A percentile compares a stretch with the other conserved stretches of the same genome.
Conservation (phyloP, 305 asterid species). For the Petunia hybrid region DNA sequence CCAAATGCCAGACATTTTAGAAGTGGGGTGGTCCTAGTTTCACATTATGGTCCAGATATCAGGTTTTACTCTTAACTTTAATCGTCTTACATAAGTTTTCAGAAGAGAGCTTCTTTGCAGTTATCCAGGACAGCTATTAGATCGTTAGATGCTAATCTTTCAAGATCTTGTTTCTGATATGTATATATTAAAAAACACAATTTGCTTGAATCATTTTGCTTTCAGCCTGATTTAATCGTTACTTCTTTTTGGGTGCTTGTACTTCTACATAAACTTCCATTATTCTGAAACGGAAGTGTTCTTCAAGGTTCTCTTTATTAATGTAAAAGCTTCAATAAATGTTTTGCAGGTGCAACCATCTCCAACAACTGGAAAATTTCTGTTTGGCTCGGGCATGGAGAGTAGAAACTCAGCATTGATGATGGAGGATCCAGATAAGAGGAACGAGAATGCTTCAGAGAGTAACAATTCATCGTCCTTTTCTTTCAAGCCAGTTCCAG, state of each 20-base stretch:
- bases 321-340: constrained; percentile 29
- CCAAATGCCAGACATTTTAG: constrained; percentile 5
- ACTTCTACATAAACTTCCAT: not conserved
- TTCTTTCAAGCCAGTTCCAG: constrained; percentile 64
- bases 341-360: constrained; percentile 76
- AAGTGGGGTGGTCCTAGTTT: constrained; percentile 13
- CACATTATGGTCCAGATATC: constrained; percentile 20
- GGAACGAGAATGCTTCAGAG: constrained; percentile 59
- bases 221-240: not conserved
- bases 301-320: not conserved
- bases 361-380: constrained; percentile 91
- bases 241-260: constrained; percentile 11
- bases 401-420: constrained; percentile 44
- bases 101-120: constrained; percentile 12
- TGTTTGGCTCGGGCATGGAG: constrained; percentile 46
- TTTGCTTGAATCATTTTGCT: constrained; percentile 23
- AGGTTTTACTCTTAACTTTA: not conserved
- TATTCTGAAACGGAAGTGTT: constrained; percentile 5
- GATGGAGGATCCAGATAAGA: constrained; percentile 51
- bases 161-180: constrained; percentile 15
- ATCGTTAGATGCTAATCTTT: constrained; percentile 20
- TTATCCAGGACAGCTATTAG: constrained; percentile 2
- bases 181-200: not conserved
- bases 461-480: constrained; percentile 59
- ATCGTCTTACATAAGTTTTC: constrained; percentile 3